Conservation (phyloP, 2,329 filamentous ascomycete genomes). For the Emergomyces africanus region DNA sequence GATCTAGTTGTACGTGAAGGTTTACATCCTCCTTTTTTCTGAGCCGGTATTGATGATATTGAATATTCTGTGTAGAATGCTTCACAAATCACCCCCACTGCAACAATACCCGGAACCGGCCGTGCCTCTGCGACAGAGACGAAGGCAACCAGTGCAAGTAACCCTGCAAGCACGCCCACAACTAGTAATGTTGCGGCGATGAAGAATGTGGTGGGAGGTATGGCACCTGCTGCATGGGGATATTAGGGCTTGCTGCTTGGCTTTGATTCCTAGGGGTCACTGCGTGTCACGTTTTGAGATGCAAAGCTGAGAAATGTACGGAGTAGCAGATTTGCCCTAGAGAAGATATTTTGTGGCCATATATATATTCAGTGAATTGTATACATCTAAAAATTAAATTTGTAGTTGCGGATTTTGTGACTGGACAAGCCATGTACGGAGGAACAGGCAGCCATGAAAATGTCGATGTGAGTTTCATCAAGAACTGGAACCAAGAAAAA, state of each 20-base stretch:
- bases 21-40: neutral
- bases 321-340: neutral
- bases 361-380: neutral
- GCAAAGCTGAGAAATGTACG: too few species aligned
- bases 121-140: neutral
- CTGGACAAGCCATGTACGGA: neutral
- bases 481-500: neutral
- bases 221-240: neutral
- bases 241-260: neutral
- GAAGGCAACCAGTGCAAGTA: neutral
- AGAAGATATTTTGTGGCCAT: neutral
- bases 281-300: too few species aligned
- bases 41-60: neutral
- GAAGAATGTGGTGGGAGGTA: neutral
- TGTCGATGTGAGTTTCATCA: neutral
- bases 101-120: neutral
- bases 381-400: neutral
- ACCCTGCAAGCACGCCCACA: neutral
- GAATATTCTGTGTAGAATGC: neutral
- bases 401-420: neutral
- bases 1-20: conserved; percentile 2
- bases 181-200: neutral
- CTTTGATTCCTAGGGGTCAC: neutral
- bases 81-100: neutral
- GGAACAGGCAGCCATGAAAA: neutral